Conservation (phyloP, 257 asterid species). For the Fraxinus americana region DNA sequence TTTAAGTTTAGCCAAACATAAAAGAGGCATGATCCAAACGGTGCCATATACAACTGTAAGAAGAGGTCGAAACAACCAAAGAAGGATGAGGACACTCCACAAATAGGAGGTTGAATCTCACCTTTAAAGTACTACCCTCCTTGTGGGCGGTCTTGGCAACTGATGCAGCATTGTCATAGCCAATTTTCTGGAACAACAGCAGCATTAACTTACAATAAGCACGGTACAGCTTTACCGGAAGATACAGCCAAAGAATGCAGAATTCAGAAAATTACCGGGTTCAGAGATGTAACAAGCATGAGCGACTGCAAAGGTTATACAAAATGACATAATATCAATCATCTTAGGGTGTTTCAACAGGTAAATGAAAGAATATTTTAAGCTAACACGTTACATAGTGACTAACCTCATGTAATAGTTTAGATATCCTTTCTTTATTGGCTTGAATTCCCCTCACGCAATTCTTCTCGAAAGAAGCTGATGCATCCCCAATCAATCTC, state of each 20-base stretch:
- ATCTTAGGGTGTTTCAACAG: conserved; percentile 19
- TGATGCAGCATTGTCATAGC: conserved; percentile 93
- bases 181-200: conserved; percentile 72
- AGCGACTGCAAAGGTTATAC: conserved; percentile 73
- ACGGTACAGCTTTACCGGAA: conserved; percentile 4
- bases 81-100: not conserved
- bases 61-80: not conserved
- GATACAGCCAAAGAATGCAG: not conserved
- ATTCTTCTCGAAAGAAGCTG: conserved; percentile 92
- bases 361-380: conserved; percentile 13
- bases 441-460: conserved; percentile 96
- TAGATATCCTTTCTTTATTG: conserved; percentile 77
- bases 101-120: conserved; percentile 15
- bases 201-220: conserved; percentile 16
- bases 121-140: conserved; percentile 94
- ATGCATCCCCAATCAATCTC: conserved; percentile 95
- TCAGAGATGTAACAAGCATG: conserved; percentile 96
- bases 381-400: conserved; percentile 15
- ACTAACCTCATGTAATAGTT: conserved; percentile 84
- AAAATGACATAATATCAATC: conserved; percentile 19
- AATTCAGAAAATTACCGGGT: conserved; percentile 65
- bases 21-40: not conserved
- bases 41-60: not conserved
- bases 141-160: conserved; percentile 99
- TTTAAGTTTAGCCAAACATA: not conserved